Base-by-base conservation (phyloP, 2,329 filamentous ascomycete genomes). In the Fusarium buharicum region DNA sequence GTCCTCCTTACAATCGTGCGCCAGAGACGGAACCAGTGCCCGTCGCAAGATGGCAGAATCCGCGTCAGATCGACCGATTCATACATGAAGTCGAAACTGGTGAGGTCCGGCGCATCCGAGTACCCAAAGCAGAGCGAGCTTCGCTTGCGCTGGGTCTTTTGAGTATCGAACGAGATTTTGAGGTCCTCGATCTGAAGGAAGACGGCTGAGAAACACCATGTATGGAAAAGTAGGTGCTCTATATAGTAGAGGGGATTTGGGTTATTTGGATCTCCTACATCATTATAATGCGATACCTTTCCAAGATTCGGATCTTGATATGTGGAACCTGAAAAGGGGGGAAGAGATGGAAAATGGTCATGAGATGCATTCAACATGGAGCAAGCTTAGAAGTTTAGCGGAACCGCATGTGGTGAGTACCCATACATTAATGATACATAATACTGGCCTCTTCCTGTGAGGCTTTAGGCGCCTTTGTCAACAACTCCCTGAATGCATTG, bases 141-240 rank as follows among this genome's bases (percentile, higher is more conserved):
- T 87, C 89, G 68, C 93, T 90, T 78, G 92, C 92, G 2, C 82
- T 96, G 73, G 93, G 93, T 1, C 72, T 97, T 54, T 76, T 96
- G 59, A 87, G 86, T 3, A 83, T 92, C n/a, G 90, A 96, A 70
- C 85, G 89, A 53, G 91, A 96, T 74, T 81, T 95, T 62, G 82
- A 86, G 61, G 81, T 79, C 67, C 75, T 91, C 68, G 84, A 85
- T 53, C 70, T 91, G 36, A 81, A 82, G 38, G 78, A 81, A 45
- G 72, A 74, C 33, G 56, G 55, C 34, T 64, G 44, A 55, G 24
- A 34, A 39, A 55, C 20, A 34, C 16, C n/a, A 37, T 37, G 22
- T 28, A 6, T 6, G 20, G 7, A 27, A 38, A 24, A 16, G 17
- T 14, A 30, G 24, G 33, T 9, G 30, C 27, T 17, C 31, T 61